phyloP scores from a whole-genome alignment of 192 early-diverging fungal species.

The Coemansia sp. region DNA sequence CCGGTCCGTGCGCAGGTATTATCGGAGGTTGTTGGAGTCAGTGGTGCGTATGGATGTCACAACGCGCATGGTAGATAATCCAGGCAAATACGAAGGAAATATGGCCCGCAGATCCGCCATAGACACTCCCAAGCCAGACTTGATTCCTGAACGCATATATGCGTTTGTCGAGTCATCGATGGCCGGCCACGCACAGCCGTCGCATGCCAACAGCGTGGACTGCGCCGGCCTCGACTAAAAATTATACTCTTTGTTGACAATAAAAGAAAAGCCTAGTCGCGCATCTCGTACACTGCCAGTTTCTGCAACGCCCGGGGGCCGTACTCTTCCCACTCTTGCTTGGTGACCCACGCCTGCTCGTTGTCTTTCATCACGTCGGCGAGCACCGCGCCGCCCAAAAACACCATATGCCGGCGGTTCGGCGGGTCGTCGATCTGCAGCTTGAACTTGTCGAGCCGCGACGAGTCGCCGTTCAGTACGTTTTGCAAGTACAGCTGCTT shows the following conservation, averaged over 20 bases:
- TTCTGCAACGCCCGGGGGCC: conserved; percentile 72
- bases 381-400: conserved; percentile 94
- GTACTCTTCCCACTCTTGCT: conserved; percentile 91
- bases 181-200: conserved; percentile 18
- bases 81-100: conserved; percentile 8
- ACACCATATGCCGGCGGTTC: conserved; percentile 97
- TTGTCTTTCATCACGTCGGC: conserved; percentile 94
- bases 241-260: background rate
- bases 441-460: conserved; percentile 89
- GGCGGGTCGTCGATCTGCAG: conserved; percentile 98
- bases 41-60: conserved; percentile 20
- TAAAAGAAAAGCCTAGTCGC: conserved; percentile 13
- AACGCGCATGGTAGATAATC: conserved; percentile 16
- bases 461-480: conserved; percentile 82
- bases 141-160: conserved; percentile 19
- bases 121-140: conserved; percentile 16
- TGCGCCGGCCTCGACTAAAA: conserved; percentile 10
- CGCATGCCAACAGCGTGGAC: conserved; percentile 25
- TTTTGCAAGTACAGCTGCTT: conserved; percentile 93
- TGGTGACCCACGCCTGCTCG: conserved; percentile 88
- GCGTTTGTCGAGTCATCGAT: conserved; percentile 22
- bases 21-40: conserved; percentile 25
- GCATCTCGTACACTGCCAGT: conserved; percentile 40
- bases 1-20: conserved; percentile 28
- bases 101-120: conserved; percentile 10